Percentiles rank a stretch among this genome's conserved stretches.
These are phyloP conservation scores for Vitis cinerea DNA, from an alignment of 164 flowering plant species.

Conservation along the genomic window DNA sequence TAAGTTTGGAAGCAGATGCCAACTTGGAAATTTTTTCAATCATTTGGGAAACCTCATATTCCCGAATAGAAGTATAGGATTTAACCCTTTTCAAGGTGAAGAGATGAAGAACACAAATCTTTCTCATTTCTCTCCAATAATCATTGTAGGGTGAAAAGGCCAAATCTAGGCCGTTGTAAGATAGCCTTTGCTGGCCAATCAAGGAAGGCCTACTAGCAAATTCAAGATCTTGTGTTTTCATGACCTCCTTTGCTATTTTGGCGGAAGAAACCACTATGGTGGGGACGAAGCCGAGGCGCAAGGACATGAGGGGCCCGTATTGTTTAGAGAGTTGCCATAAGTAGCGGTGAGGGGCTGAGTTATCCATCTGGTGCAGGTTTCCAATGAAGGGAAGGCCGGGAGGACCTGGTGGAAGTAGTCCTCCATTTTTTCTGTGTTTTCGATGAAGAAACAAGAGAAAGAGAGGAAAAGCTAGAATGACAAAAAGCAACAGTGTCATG, in stretches of 20 bases:
- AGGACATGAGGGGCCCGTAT: conserved; percentile 21
- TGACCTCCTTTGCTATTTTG: conserved; percentile 13
- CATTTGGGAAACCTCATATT: conserved; percentile 19
- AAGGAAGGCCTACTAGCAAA: conserved; percentile 14
- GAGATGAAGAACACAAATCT: conserved; percentile 11
- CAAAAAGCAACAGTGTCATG: no score
- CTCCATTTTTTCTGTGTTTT: no score
- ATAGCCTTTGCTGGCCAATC: background rate
- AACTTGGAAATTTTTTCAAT: conserved; percentile 5
- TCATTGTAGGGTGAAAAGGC: background rate
- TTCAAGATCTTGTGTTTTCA: conserved; percentile 17
- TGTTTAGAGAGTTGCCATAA: conserved; percentile 10
- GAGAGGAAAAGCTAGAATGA: no score
- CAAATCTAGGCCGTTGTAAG: conserved; percentile 1
- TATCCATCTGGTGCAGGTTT: conserved; percentile 19
- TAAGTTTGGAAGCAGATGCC: background rate
- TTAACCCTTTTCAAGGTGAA: conserved; percentile 18
- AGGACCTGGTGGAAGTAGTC: conserved; percentile 12
- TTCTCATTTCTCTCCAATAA: background rate
- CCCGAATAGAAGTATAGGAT: conserved; percentile 9
- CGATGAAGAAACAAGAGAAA: no score
- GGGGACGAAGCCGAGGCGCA: conserved; percentile 20
- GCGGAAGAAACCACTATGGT: conserved; percentile 25
- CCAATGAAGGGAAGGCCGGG: conserved; percentile 20
- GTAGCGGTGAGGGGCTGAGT: background rate